Conservation (phyloP, 208 protist species). For the Crithidia sp. region DNA sequence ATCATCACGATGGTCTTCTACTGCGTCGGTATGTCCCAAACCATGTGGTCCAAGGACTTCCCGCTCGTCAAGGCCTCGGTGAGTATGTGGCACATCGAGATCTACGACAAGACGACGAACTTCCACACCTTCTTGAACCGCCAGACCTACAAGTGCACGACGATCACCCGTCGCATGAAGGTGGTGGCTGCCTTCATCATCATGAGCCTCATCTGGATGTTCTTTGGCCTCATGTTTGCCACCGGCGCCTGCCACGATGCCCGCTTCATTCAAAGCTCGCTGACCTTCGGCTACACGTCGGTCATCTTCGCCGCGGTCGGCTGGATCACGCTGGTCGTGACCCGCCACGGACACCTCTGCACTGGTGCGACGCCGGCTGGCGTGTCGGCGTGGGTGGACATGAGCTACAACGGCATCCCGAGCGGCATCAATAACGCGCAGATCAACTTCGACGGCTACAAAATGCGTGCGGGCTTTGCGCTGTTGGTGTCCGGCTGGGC, state of each 20-base stretch:
- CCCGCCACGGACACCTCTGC: constrained; percentile 36
- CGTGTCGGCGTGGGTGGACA: constrained; percentile 40
- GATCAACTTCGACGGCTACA: constrained; percentile 47
- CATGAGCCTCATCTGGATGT: constrained; percentile 50
- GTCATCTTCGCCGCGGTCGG: constrained; percentile 39
- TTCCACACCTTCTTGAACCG: constrained; percentile 49
- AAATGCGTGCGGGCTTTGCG: constrained; percentile 36
- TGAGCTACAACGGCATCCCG: constrained; percentile 59
- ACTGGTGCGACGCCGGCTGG: constrained; percentile 26
- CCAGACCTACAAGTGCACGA: constrained; percentile 44
- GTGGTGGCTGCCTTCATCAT: constrained; percentile 50
- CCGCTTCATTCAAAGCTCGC: constrained; percentile 13
- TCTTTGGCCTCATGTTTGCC: constrained; percentile 41
- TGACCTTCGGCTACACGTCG: constrained; percentile 32
- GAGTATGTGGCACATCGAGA: constrained; percentile 52
- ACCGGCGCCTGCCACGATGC: constrained; percentile 39
- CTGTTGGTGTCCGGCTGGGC: constrained; percentile 42
- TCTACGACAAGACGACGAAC: constrained; percentile 41
- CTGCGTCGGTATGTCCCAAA: constrained; percentile 43
- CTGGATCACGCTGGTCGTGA: constrained; percentile 42
- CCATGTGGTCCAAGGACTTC: constrained; percentile 43
- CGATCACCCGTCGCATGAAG: constrained; percentile 56
- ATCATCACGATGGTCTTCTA: constrained; percentile 48
- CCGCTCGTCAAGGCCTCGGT: constrained; percentile 39
- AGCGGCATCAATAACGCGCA: constrained; percentile 40